Percentiles rank a stretch among this genome's conserved stretches.
Conservation (phyloP, 805 yeast genomes). For the Yarrowia keelungensis region DNA sequence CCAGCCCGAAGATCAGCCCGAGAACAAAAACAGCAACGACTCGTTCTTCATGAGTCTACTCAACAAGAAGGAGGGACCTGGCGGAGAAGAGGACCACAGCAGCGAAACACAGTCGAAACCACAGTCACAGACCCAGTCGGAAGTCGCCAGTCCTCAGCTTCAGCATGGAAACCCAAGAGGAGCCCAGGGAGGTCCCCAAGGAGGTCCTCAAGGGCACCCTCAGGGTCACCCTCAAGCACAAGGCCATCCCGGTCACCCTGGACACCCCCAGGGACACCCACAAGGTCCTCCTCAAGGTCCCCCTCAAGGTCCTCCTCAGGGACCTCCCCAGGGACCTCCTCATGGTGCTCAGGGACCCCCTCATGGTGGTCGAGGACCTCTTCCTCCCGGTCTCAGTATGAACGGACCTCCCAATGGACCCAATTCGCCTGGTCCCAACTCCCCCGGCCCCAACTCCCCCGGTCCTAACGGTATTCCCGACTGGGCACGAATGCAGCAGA, state of each 20-base stretch:
- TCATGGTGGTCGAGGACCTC: slow-evolving; percentile 11
- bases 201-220: not conserved
- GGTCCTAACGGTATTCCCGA: slow-evolving; percentile 29
- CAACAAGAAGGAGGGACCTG: slow-evolving; percentile 27
- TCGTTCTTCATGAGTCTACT: slow-evolving; percentile 39
- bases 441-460: slow-evolving; percentile 16
- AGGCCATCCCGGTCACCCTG: not conserved
- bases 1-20: slow-evolving; percentile 23
- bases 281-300: slow-evolving; percentile 10
- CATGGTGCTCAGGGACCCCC: slow-evolving; percentile 18
- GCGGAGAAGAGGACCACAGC: slow-evolving; percentile 2
- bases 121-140: slow-evolving; percentile 19
- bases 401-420: slow-evolving; percentile 8
- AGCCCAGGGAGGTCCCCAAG: slow-evolving; percentile 1
- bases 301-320: slow-evolving; percentile 19
- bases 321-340: slow-evolving; percentile 16
- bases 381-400: slow-evolving; percentile 13
- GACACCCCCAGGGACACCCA: slow-evolving; percentile 14
- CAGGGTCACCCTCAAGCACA: slow-evolving; percentile 8
- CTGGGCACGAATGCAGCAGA: slow-evolving; percentile 31
- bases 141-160: slow-evolving; percentile 17
- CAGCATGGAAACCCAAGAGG: slow-evolving; percentile 27
- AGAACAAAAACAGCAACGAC: slow-evolving; percentile 39
- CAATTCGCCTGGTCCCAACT: slow-evolving; percentile 9
- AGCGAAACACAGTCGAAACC: slow-evolving; percentile 9